Conservation (phyloP, 495 filamentous ascomycete species). For the Filosporella fistucella region DNA sequence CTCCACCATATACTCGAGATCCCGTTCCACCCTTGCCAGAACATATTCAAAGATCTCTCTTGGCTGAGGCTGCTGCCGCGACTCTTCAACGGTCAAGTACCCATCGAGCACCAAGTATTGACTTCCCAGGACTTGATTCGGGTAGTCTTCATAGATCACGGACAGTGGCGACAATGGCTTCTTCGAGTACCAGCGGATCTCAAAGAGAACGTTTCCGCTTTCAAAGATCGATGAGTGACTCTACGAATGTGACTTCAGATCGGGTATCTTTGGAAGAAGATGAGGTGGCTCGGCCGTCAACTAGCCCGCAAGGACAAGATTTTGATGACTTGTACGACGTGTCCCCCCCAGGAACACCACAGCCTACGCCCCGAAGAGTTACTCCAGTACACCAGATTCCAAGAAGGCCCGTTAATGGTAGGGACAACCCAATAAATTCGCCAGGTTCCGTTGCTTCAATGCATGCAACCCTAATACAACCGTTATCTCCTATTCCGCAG, state of each 20-base stretch:
- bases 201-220: slow-evolving; percentile 15
- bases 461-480: slow-evolving; percentile 15
- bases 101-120: slow-evolving; percentile 13
- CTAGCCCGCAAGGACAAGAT: slow-evolving; percentile 11
- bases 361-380: slow-evolving; percentile 1
- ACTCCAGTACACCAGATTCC: slow-evolving; percentile 25
- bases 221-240: slow-evolving; percentile 20
- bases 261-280: slow-evolving; percentile 16
- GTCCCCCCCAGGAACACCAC: slow-evolving; percentile 46
- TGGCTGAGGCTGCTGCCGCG: slow-evolving; percentile 18
- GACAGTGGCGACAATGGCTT: slow-evolving; percentile 13
- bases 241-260: slow-evolving; percentile 18
- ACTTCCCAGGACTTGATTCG: slow-evolving; percentile 12
- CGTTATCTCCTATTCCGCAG: slow-evolving; percentile 17
- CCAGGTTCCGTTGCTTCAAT: background rate
- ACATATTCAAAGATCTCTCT: slow-evolving; percentile 31
- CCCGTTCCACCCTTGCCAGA: slow-evolving; percentile 49
- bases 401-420: slow-evolving; percentile 20
- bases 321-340: slow-evolving; percentile 49
- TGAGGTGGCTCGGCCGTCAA: slow-evolving; percentile 5
- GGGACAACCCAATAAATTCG: slow-evolving; percentile 4
- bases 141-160: slow-evolving; percentile 16
- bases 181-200: slow-evolving; percentile 15
- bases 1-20: slow-evolving; percentile 78
- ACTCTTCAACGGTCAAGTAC: slow-evolving; percentile 15